These are phyloP conservation scores for Uronychia binucleata DNA, from an alignment of 73 alveolate genomes.

Conservation along the genomic window DNA sequence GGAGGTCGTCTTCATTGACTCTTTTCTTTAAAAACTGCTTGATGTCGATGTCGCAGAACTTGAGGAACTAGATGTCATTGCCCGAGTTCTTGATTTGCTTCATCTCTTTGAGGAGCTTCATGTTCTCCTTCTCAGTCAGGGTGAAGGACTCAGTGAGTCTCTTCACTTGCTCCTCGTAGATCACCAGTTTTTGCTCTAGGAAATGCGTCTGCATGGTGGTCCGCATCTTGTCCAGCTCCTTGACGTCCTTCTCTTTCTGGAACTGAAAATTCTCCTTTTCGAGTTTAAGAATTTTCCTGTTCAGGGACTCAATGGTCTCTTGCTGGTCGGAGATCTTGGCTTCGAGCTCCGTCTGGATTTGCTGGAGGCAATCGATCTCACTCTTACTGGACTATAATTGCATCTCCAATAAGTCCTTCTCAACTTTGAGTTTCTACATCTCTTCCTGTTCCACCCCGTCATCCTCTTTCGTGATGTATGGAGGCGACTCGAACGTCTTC, in stretches of 20 bases:
- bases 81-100: not conserved
- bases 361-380: not conserved
- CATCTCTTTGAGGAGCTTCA: not conserved
- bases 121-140: not conserved
- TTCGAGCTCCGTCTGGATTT: not conserved
- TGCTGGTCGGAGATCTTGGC: not conserved
- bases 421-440: conserved; percentile 23
- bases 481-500: conserved; percentile 20
- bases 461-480: too few species aligned
- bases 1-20: not conserved
- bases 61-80: not conserved
- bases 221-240: not conserved
- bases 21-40: not conserved
- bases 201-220: not conserved
- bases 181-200: not conserved
- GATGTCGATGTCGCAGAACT: not conserved
- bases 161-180: not conserved
- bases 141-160: not conserved
- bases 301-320: not conserved
- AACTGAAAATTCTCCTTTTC: not conserved
- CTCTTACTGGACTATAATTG: not conserved
- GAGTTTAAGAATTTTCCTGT: not conserved
- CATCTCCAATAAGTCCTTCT: conserved; percentile 8
- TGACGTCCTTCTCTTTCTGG: not conserved
- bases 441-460: too few species aligned